Base-by-base conservation (phyloP, 2,329 filamentous ascomycete genomes). In the Aspergillus ustus region DNA sequence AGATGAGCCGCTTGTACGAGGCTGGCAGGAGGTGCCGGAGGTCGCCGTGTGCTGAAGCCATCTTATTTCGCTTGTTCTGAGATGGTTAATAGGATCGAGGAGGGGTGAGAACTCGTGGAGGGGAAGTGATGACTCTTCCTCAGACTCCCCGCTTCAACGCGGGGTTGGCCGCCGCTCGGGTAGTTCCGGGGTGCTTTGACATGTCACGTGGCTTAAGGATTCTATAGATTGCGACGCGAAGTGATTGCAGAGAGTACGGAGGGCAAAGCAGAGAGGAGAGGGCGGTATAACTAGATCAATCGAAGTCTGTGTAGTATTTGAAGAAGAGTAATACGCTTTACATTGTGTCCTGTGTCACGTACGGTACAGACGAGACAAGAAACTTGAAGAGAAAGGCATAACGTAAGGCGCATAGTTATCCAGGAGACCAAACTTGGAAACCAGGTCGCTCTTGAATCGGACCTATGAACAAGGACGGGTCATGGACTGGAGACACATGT, bases 1-100 rank as follows among this genome's bases (percentile, higher is more conserved):
- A 86, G 65, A 97, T 87, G 67, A 89, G 86, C 53, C 88, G 85
- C 76, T 94, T 96, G 87, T 92, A 97, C 66, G 89, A 91, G 22
- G 89, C 86, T 0, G 94, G 93, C 48, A 98, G 88, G 66, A 98
- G 87, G 75, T 96, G 87, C 19, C 85, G 83, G 37, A 87, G 82
- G 60, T 84, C 83, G 66, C 87, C 87, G 68, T 88, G 82, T 54
- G 77, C 74, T 13, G 84, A 81, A 15, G 85, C 85, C 85, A 86
- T 83, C 25, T 19, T 29, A 37, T 52, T 45, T 13, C 7, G 9
- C 28, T 25, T 20, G 46, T 25, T 51, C 13, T 29, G 40, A 40
- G n/a, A 11, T 46, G 15, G 11, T 11, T 54, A 8, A 28, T 28
- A 48, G 37, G 43, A n/a, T 28, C 22, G 20, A 25, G 9, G 54